Base-by-base conservation (phyloP, 495 filamentous ascomycete genomes). In the Podospora bellae-mahoneyi region DNA sequence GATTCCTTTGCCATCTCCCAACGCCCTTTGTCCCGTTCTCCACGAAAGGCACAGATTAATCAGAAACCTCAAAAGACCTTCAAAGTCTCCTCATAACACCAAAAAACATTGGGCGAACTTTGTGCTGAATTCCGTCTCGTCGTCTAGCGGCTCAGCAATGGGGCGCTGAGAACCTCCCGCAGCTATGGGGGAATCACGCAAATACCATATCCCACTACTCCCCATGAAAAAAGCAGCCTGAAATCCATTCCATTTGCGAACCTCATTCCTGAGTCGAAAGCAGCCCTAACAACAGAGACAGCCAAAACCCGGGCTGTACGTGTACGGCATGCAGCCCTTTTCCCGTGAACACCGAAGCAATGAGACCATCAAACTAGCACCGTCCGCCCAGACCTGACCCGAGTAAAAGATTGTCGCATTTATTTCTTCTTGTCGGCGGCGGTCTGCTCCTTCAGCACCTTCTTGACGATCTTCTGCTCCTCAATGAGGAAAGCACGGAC, bases 401-500 rank as follows among this genome's bases (percentile, higher is more conserved):
- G 71, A 75, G 66, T 30, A 61, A 28, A 48, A 48, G 39, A 58
- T 58, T 26, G 55, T 58, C 44, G 56, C 58, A 71, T 73, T 75
- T 84, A 87, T 84, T 91, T 91, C 91, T 96, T 96, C 85, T 94
- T 91, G 72, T 80, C 74, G 84, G 90, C 85, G 73, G 78, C 72
- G 76, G 72, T 79, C 75, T 84, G 82, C 79, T 97, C 93, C 89
- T 96, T 94, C 81, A 96, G 88, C 76, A 98, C 95, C 91, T 98
- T 98, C 92, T 99, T 98, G 83, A 99, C 96, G 75, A 99, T 97
- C 92, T 98, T 98, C 87, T 99, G 95, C 88, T 99, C 95, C 87
- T 98, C 95, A 73, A 98, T 97, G 84, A 98, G 84, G 89, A 97
- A 98, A 59, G 95, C 96, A 71, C 96, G 91, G 66, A 97, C 91